A percentile compares a stretch with the other conserved stretches of the same genome.
phyloP scores from a whole-genome alignment of 768 basidiomycete species.

The Lepiota brunneoincarnata region DNA sequence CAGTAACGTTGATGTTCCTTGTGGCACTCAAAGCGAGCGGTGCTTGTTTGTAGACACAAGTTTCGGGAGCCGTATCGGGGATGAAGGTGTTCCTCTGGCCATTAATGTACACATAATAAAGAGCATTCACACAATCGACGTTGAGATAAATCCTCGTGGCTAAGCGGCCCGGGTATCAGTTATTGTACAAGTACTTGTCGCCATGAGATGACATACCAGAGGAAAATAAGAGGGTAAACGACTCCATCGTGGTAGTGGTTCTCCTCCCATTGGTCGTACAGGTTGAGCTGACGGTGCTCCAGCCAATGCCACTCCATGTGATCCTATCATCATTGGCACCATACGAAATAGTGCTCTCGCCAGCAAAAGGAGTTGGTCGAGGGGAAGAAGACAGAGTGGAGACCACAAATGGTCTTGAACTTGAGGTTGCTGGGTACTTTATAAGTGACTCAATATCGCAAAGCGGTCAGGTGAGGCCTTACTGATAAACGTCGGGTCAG shows the following conservation, averaged over 20 bases:
- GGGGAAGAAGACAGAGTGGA: background rate
- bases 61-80: background rate
- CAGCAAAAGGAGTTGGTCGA: background rate
- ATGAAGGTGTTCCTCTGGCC: background rate
- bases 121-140: conserved; percentile 1
- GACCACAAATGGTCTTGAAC: background rate
- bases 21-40: background rate
- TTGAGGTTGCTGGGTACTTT: background rate
- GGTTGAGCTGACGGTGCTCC: background rate
- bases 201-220: background rate
- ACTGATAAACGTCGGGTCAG: background rate
- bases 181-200: background rate
- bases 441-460: background rate
- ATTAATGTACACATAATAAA: conserved; percentile 3
- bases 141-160: conserved; percentile 1
- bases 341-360: background rate
- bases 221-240: conserved; percentile 3
- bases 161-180: background rate
- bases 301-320: conserved; percentile 1
- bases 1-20: conserved; percentile 5
- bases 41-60: background rate
- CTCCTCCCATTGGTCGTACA: no score
- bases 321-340: background rate
- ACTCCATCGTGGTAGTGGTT: background rate
- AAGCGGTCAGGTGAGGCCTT: background rate